Base-by-base conservation (phyloP, 1,139 yeast species). In the Blastobotrys buckinghamii region DNA sequence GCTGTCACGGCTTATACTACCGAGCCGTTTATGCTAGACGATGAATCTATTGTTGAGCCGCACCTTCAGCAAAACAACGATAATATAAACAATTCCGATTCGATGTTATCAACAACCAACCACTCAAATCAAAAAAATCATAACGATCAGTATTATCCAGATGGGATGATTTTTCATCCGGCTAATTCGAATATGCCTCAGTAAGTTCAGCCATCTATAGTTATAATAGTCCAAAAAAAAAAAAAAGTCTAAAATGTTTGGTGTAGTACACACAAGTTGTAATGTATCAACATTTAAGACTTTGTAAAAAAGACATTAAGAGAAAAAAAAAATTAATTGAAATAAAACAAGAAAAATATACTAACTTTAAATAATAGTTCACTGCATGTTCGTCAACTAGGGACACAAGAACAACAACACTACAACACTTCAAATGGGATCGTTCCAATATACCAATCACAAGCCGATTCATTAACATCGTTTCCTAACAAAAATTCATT, bases 371-470 rank as follows among this genome's bases (percentile, higher is more conserved):
- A 22, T 6, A 27, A 16, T 20, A 45, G 48, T 19, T 27, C 44
- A 5, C 40, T 45, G 27, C 48, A 45, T 33, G 15, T 35, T 26
- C 44, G 48, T 5, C 26, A 15, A 9, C 32, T 48, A 32, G 50
- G 50, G 2, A 42, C 48, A 5, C 8, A 19, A 13, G 50, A 48
- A 36, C 40, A 17, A 29, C 19, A 35, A 16, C 29, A 5, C 2
- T 40, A 22, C 12, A 40, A 24, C 8, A 7, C 33, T 8, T n/a
- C 29, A 3, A 16, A 32, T 2, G 51, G 47, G 5, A 41, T 42
- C 12, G 49, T 49, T 20, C 51, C 51, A 16, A 37, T 39, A 2
- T 49, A 49, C 30, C 34, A 45, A n/a, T 29, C 42, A 2, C 38
- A 36, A 24, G 45, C 35, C 15, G 49, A 36, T 38, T 41, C 45